Evolutionary conservation across 2,329 filamentous ascomycete species (phyloP).

Genomic region (Epichloe amarillans): DNA sequence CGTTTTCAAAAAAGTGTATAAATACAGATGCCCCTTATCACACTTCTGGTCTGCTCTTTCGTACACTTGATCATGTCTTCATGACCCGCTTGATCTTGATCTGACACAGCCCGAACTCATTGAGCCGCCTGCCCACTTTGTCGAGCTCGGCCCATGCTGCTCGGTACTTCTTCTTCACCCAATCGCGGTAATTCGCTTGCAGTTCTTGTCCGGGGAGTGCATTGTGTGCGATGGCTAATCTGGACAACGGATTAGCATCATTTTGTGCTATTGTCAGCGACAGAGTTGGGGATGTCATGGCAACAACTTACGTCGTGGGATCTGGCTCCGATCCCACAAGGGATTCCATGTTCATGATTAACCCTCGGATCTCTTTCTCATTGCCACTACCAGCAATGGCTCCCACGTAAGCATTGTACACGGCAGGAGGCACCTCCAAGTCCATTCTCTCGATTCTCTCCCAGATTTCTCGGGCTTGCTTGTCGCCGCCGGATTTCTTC

Average conservation of each 20-base stretch:
- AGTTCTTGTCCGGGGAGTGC: constrained; percentile 50
- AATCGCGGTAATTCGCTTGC: constrained; percentile 59
- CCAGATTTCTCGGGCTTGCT: constrained; percentile 56
- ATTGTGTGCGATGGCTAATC: constrained; percentile 66
- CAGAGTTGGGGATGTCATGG: neutral
- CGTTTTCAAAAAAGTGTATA: constrained; percentile 17
- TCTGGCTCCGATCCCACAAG: constrained; percentile 56
- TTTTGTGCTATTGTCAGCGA: neutral
- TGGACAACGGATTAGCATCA: constrained; percentile 18
- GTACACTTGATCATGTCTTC: constrained; percentile 29
- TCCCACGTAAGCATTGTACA: constrained; percentile 67
- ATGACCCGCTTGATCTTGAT: constrained; percentile 37
- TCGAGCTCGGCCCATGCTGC: constrained; percentile 55
- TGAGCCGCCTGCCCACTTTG: constrained; percentile 33
- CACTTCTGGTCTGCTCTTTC: constrained; percentile 12
- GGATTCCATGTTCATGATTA: constrained; percentile 53
- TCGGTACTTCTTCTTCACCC: constrained; percentile 57
- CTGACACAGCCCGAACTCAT: constrained; percentile 30
- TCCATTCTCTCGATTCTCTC: constrained; percentile 58
- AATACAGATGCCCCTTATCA: constrained; percentile 7
- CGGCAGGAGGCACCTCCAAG: constrained; percentile 57
- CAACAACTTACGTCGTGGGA: constrained; percentile 50
- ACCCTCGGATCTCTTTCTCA: constrained; percentile 51
- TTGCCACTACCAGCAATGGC: constrained; percentile 62
- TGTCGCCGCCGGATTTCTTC: constrained; percentile 41